phyloP scores from a whole-genome alignment of 2,329 filamentous ascomycete species.

The Colletotrichum sojae region DNA sequence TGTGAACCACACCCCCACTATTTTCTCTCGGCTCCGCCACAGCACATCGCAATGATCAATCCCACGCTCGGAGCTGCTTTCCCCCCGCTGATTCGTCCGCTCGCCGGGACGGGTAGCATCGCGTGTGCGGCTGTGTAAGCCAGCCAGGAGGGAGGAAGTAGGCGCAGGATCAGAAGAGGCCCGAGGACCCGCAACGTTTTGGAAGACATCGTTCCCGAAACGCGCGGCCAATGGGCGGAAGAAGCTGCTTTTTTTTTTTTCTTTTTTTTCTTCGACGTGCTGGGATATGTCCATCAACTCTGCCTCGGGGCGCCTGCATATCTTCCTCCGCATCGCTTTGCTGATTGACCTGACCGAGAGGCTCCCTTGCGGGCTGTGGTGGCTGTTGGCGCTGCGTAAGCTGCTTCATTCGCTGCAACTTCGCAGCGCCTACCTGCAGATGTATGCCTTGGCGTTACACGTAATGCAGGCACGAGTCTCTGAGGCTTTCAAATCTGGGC shows the following conservation, averaged over 20 bases:
- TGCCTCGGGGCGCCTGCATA: background rate
- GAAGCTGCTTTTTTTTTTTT: background rate
- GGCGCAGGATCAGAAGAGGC: background rate
- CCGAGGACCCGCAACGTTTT: constrained; percentile 28
- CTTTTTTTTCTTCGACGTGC: background rate
- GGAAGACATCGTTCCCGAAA: constrained; percentile 27
- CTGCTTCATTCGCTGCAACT: background rate
- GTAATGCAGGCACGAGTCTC: background rate
- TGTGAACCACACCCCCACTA: constrained; percentile 13
- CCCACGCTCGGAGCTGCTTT: background rate
- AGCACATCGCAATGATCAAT: background rate
- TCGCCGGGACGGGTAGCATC: constrained; percentile 9
- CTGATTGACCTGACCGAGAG: background rate
- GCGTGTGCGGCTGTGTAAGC: constrained; percentile 38
- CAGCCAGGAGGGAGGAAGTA: background rate
- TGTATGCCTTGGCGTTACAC: background rate
- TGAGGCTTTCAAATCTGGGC: background rate
- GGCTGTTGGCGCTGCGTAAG: background rate
- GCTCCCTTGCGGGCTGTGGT: background rate
- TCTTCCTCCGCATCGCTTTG: background rate
- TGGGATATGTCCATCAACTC: background rate
- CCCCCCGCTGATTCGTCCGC: constrained; percentile 21
- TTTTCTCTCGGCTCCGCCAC: constrained; percentile 32
- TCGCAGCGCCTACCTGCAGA: background rate
- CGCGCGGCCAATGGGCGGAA: constrained; percentile 31